These are phyloP conservation scores for Hypoxylon sp. DNA, from an alignment of 2,329 filamentous ascomycete genomes.

Conservation along the genomic window DNA sequence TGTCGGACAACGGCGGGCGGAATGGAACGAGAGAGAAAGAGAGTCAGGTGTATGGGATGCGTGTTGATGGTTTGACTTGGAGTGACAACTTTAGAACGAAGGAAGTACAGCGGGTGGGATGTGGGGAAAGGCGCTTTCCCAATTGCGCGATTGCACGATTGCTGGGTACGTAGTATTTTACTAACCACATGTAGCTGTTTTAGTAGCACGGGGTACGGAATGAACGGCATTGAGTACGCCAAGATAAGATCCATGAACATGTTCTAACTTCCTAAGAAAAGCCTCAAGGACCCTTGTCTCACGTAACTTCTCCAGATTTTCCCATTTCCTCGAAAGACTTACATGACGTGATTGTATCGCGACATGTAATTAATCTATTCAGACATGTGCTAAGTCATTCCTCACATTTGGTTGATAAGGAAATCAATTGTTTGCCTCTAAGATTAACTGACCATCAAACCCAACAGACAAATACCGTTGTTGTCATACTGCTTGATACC, in stretches of 20 bases:
- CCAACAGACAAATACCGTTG: neutral
- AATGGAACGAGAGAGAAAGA: slow-evolving; percentile 10
- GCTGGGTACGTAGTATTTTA: neutral
- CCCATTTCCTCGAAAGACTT: neutral
- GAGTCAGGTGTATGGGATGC: slow-evolving; percentile 4
- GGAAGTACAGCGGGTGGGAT: slow-evolving; percentile 35
- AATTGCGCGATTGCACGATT: slow-evolving; percentile 5
- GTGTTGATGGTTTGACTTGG: slow-evolving; percentile 37
- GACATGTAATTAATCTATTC: neutral
- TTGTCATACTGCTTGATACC: slow-evolving; percentile 14
- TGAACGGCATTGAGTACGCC: slow-evolving; percentile 42
- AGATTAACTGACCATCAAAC: neutral
- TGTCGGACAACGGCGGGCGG: slow-evolving; percentile 11
- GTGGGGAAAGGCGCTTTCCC: slow-evolving; percentile 39
- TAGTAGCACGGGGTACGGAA: slow-evolving; percentile 24
- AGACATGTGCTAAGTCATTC: neutral
- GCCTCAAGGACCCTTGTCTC: slow-evolving; percentile 22
- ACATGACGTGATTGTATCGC: neutral
- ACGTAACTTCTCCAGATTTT: slow-evolving; percentile 1
- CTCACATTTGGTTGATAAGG: neutral
- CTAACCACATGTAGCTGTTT: no score
- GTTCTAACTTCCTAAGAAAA: slow-evolving; percentile 25
- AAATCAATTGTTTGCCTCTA: neutral
- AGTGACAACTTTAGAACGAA: slow-evolving; percentile 30
- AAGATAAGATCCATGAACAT: no score